Base-by-base conservation (phyloP, 495 filamentous ascomycete species). In the Aspergillus ellipticus region DNA sequence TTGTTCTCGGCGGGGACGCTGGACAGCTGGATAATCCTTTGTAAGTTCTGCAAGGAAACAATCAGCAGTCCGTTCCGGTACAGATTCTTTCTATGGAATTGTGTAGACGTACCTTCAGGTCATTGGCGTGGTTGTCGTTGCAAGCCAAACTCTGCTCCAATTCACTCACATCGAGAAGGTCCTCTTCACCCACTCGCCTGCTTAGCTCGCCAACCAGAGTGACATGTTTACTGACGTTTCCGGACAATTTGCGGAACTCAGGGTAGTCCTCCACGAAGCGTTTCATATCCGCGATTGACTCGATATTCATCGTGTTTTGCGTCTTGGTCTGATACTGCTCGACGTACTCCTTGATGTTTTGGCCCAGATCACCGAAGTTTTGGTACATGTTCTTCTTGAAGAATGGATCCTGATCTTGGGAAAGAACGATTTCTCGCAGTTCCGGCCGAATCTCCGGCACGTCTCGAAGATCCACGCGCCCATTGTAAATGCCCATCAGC, bases 301-400 rank as follows among this genome's bases (percentile, higher is more conserved):
- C 94, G 59, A 98, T 95, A 64, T 96, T 92, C 68, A 88, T 89
- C 62, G 85, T 96, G 58, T 83, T 94, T 65, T 96, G 88, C 10
- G 91, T 96, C 68, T 96, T 96, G 24, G 86, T 89, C 62, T 97
- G 94, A 66, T 96, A 97, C 59, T 97, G 94, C 68, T 95, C 90
- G 55, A 98, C 94, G 68, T 97, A 97, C 56, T 97, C 92, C 68
- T 97, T 97, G 69, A 97, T 97, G 66, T 96, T 97, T 51, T 94
- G 89, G 19, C 94, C 94, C 17, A 98, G 81, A 59, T 98, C 94
- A 41, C 94, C 94, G 69, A 97, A 98, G 64, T 98, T 98, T 62
- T 96, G 85, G 64, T 92, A 98, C 95, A 98, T 97, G 69, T 98
- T 98, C 75, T 96, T 97, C 74, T 97, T 96, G 75, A 97, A 98